Evolutionary conservation across 495 filamentous ascomycete genomes (phyloP), one percentile per base, ranked within the genome.

Genomic region (Astrocystis sublimbata): DNA sequence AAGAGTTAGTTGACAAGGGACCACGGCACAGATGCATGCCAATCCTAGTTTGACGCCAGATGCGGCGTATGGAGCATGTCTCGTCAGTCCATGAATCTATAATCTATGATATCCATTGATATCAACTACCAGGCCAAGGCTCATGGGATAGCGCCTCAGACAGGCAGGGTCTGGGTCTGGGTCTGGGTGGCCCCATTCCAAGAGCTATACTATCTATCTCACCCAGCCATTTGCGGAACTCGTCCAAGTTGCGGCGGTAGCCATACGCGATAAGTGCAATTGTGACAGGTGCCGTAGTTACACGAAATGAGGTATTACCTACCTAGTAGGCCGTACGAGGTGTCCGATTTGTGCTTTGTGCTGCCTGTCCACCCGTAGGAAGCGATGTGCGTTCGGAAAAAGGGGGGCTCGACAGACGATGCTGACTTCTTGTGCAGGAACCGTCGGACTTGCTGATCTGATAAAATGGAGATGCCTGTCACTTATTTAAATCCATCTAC

Each of bases 341-440:
- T 5, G 9, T 40, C n/a, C n/a, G n/a, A n/a, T n/a, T n/a, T n/a
- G n/a, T 40, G 21, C 24, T 28, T 60, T 60, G 58, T n/a, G n/a
- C n/a, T n/a, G n/a, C n/a, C 58, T 60, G 58, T 47, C 58, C 58
- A 43, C 51, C 57, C 17, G 19, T 49, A n/a, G 24, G 24, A 52
- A 33, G 28, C 17, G 9, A 54, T 53, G 31, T 36, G 10, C 50
- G 50, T 38, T 17, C 9, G 26, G 36, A 23, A 36, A 54, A 38
- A 3, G 19, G 33, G 28, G 31, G 35, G 51, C 19, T 24, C 40
- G 51, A 38, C 51, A 24, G 33, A 19, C 19, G 28, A 21, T 7
- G 19, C 12, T 54, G 51, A 31, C 28, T 24, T n/a, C n/a, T n/a
- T 28, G 30, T 17, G 30, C 47, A 51, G 13, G 45, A 30, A 23